phyloP scores from a whole-genome alignment of 805 yeast genomes.

The Wickerhamiella alocasiicola region DNA sequence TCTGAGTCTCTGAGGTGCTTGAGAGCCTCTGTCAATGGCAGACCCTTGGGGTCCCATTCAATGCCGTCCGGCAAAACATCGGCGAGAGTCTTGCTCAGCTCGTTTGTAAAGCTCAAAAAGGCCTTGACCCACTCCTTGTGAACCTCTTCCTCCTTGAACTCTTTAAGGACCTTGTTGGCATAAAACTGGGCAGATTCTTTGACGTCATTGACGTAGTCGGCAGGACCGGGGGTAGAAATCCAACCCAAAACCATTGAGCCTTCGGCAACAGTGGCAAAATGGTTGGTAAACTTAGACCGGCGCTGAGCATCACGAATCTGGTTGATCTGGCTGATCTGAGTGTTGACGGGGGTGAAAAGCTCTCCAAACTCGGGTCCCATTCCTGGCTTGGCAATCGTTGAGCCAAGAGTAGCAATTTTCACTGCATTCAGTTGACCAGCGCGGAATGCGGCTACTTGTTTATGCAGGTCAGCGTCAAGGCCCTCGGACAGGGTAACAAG shows the following conservation, averaged over 20 bases:
- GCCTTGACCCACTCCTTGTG: conserved; percentile 74
- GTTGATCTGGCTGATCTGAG: conserved; percentile 42
- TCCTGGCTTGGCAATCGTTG: conserved; percentile 52
- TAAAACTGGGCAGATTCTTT: conserved; percentile 90
- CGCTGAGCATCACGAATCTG: conserved; percentile 66
- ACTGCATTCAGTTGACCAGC: conserved; percentile 16
- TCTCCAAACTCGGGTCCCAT: conserved; percentile 42
- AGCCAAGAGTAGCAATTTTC: conserved; percentile 33
- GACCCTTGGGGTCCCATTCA: conserved; percentile 57
- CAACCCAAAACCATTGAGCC: conserved; percentile 87
- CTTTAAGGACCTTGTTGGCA: conserved; percentile 82
- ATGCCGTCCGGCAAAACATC: conserved; percentile 77
- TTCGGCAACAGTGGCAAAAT: conserved; percentile 74
- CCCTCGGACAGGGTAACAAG: conserved; percentile 12
- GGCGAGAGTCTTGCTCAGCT: conserved; percentile 59
- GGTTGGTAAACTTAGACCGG: conserved; percentile 48
- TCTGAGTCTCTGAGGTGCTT: conserved; percentile 5
- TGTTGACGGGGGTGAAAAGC: conserved; percentile 58
- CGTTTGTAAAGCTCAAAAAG: conserved; percentile 52
- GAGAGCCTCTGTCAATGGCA: conserved; percentile 39
- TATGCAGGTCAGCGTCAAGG: conserved; percentile 17
- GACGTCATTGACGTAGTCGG: conserved; percentile 57
- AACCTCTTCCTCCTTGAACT: conserved; percentile 57
- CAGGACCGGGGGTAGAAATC: conserved; percentile 69
- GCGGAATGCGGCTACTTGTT: conserved; percentile 29